Evolutionary conservation across 768 basidiomycete species (phyloP).

Genomic region (Trametes sanguinea): DNA sequence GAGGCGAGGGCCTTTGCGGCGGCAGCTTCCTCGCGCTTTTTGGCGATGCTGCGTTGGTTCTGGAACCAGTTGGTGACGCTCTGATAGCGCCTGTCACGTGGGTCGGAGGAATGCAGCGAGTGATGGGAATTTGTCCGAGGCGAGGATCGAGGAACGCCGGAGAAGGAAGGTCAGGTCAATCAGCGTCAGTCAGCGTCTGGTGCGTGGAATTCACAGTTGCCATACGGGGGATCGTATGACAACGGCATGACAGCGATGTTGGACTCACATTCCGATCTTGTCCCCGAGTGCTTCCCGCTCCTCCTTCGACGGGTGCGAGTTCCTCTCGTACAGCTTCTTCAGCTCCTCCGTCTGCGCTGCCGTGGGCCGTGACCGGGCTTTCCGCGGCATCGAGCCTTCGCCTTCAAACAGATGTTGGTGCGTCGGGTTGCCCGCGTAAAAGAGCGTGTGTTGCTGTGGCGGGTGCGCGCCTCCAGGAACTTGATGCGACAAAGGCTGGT

Average conservation of each 20-base stretch:
- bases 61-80: conserved; percentile 88
- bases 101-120: conserved; percentile 6
- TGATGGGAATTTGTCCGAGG: conserved; percentile 18
- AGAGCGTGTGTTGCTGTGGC: conserved; percentile 38
- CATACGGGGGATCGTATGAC: conserved; percentile 15
- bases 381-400: conserved; percentile 49
- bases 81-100: conserved; percentile 62
- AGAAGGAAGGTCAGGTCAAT: conserved; percentile 21
- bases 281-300: conserved; percentile 65
- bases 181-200: conserved; percentile 3
- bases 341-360: conserved; percentile 70
- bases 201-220: neutral
- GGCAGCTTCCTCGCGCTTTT: conserved; percentile 60
- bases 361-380: conserved; percentile 65
- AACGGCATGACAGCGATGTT: conserved; percentile 8
- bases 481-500: conserved; percentile 24
- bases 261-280: conserved; percentile 73
- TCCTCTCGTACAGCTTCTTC: conserved; percentile 60
- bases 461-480: conserved; percentile 12
- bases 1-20: conserved; percentile 30
- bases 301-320: conserved; percentile 69
- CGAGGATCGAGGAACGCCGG: conserved; percentile 23
- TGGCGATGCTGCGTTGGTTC: conserved; percentile 78
- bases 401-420: conserved; percentile 47
- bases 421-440: conserved; percentile 52